phyloP scores from a whole-genome alignment of 2,329 filamentous ascomycete species.

The Colletotrichum sp. region DNA sequence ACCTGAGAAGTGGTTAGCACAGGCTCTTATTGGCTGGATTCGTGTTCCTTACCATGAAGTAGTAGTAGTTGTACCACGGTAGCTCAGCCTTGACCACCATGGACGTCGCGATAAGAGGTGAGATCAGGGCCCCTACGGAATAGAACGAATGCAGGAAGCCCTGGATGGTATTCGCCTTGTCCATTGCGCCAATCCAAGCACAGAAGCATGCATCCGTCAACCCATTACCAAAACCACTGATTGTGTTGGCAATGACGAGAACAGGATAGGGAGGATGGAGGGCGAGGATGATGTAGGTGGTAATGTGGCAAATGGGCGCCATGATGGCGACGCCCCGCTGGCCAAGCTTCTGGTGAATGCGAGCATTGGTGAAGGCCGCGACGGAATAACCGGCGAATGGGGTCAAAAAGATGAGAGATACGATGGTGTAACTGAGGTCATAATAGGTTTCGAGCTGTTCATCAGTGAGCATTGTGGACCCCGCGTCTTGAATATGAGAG shows the following conservation, averaged over 20 bases:
- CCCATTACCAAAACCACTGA: conserved; percentile 73
- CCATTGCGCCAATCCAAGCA: conserved; percentile 66
- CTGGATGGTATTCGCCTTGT: conserved; percentile 69
- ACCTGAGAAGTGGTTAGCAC: conserved; percentile 32
- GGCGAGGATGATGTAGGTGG: conserved; percentile 64
- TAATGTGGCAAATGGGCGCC: conserved; percentile 63
- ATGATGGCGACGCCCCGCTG: conserved; percentile 71
- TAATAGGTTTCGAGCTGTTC: conserved; percentile 65
- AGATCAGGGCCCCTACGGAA: conserved; percentile 66
- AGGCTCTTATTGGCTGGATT: background rate
- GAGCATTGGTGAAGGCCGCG: conserved; percentile 65
- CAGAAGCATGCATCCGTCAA: conserved; percentile 59
- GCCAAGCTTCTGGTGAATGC: conserved; percentile 63
- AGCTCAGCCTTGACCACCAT: conserved; percentile 65
- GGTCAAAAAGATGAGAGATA: conserved; percentile 68
- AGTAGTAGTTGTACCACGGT: conserved; percentile 74
- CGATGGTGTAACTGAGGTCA: conserved; percentile 60
- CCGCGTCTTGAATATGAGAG: accelerated
- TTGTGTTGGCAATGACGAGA: conserved; percentile 64
- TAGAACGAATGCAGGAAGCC: conserved; percentile 71
- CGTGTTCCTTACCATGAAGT: conserved; percentile 63
- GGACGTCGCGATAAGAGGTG: conserved; percentile 68
- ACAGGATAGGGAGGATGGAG: conserved; percentile 70
- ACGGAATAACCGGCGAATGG: conserved; percentile 67
- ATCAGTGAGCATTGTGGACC: background rate